Base-by-base conservation (phyloP, 106 monocot genomes). In the Chionographis japonica region DNA sequence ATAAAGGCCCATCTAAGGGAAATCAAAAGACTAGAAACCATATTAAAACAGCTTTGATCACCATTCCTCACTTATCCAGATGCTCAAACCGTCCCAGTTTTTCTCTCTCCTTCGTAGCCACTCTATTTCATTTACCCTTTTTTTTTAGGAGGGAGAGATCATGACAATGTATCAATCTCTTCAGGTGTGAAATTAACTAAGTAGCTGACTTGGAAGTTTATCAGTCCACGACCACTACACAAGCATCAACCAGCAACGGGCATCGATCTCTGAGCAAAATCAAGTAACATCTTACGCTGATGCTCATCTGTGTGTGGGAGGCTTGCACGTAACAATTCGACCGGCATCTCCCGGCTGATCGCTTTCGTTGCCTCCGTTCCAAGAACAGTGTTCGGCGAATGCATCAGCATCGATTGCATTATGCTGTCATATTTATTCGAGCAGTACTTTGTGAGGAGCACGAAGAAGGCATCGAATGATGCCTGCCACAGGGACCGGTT, bases 391-490 rank as follows among this genome's bases (percentile, higher is more conserved):
- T 66, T 61, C 14, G 66, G 67, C 14, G 63, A 56, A 37, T 69
- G 64, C 68, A 60, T n/a, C 12, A 56, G 46, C 50, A 75, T 40
- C 36, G 80, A 60, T 37, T 75, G 75, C 58, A 71, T 64, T 40
- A 82, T 60, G 49, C 65, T 63, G 15, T 81, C 81, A 40, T 81
- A 81, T 16, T 81, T 81, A 53, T 62, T 72, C 20, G 37, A 50
- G 36, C 81, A 81, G 60, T 81, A 81, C 46, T 72, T 76, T 5
- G 68, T 68, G 6, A 81, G 72, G 64, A 81, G 81, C n/a, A 50
- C 72, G 58, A 81, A 81, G 63, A 81, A 81, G 1, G 81, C 76
- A 73, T 81, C 72, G 58, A 81, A 81, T 16, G 81, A 81, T 53
- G 72, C 76, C 51, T 77, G 76, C 81, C 81, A 81, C 15, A 76